Evolutionary conservation across 2,329 filamentous ascomycete genomes (phyloP), one percentile per base, ranked within the genome.

Genomic region (Trichoderma atroviride): DNA sequence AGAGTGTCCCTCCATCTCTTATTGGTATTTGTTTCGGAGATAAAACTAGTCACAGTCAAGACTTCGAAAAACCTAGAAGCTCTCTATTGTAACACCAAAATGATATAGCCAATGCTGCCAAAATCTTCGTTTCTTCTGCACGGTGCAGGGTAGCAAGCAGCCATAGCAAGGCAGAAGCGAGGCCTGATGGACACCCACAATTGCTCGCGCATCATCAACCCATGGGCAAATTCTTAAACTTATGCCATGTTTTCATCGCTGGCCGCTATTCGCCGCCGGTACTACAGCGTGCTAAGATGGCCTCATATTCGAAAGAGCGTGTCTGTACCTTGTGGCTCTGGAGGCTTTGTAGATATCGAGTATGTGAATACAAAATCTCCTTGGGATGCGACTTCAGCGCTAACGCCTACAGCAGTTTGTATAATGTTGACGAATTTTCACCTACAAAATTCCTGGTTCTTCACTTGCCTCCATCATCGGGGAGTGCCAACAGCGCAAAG

Each of bases 401-500:
- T 70, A 29, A 37, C 22, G 5, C 16, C 27, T 22, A 13, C n/a
- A 31, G 9, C n/a, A 88, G 86, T 73, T 79, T 89, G 58, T 81
- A 86, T 74, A 86, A 88, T 71, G 69, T 84, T 29, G 67, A 71
- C 14, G 75, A 79, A 4, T 74, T 82, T 22, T 73, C 77, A 13
- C 75, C 80, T 0, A 74, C 78, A 14, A 76, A 79, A 1, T 84
- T 87, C 1, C 75, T 90, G 53, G 75, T 89, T 16, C 77, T 90
- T 53, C 85, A 89, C 75, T 77, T 90, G 0, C 88, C 88, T 6
- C 80, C 86, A 0, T 82, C 81, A 57, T 79, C 84, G 14, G 76
- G 78, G 37, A 70, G 70, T 9, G 70, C 78, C 9, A 70, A 74
- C 2, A 71, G 73, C 14, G 68, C 73, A 11, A 69, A 78, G 37